Evolutionary conservation across 108 stramenopile species (phyloP), one percentile per base, ranked within the genome.

Genomic region (Nannochloropsis oceanica): DNA sequence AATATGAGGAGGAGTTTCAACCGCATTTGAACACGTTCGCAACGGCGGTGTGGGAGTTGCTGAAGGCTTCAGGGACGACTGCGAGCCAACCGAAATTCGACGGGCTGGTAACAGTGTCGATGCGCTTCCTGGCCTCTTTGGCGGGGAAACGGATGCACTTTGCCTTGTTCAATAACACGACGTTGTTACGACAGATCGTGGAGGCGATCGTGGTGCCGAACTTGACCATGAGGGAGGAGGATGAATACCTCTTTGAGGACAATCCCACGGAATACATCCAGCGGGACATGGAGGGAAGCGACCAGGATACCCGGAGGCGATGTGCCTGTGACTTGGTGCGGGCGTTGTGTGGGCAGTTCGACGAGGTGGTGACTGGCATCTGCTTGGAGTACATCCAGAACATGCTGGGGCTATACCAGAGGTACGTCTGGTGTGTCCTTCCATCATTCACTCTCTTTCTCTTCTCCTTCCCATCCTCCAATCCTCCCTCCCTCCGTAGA

Each of bases 1-100:
- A 97, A 91, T 98, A 98, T 85, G 99, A 99, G 84, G 99, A 98
- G 86, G 92, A 95, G 20, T 99, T 99, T 87, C 50, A 93, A 11
- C 93, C 94, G 12, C 86, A 90, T 83, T 90, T 97, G 22, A 89
- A 92, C 34, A 79, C 89, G 27, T 99, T 99, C 88, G 95, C 94
- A 10, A 83, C 89, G 14, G 87, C 94, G 34, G 93, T 97, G 42
- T 97, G 96, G 96, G 93, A 94, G 83, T 88, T 95, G 0, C 92
- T 99, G 24, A 92, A 96, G 89, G 92, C 90, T n/a, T 73, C 59
- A 3, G 59, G 59, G 59, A 73, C 59, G 2, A 73, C 59, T 7
- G 59, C 22, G 59, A n/a, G 22, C 59, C 59, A n/a, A 18, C 59
- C 59, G 22, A 96, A 95, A 83, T 95, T 96, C 85, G 99, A 99